A percentile compares a stretch with the other conserved stretches of the same genome.
phyloP scores from a whole-genome alignment of 495 filamentous ascomycete genomes.

The Terfezia boudieri region DNA sequence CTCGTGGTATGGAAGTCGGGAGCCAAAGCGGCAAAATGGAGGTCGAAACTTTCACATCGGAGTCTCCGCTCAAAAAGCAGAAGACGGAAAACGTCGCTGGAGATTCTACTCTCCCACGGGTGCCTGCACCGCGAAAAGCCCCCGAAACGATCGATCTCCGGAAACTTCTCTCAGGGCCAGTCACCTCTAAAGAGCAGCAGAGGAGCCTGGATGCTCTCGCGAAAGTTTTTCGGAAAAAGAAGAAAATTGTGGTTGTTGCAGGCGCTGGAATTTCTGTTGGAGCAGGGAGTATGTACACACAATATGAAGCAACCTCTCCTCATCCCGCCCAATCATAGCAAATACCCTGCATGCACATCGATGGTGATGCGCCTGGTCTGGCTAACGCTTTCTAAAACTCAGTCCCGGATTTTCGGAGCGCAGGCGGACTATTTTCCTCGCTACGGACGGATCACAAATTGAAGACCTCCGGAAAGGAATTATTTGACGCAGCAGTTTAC shows the following conservation, averaged over 20 bases:
- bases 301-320: neutral
- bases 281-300: slow-evolving; percentile 57
- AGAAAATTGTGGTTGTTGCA: slow-evolving; percentile 90
- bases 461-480: slow-evolving; percentile 79
- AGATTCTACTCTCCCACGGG: neutral
- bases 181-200: slow-evolving; percentile 26
- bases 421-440: slow-evolving; percentile 64
- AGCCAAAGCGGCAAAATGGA: neutral
- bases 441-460: slow-evolving; percentile 67
- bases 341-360: too few relatives aligned
- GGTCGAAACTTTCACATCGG: neutral
- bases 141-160: slow-evolving; percentile 6
- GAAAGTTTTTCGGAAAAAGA: slow-evolving; percentile 60
- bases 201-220: slow-evolving; percentile 43
- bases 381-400: neutral
- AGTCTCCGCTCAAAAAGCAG: neutral
- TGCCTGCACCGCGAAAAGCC: neutral
- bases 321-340: neutral
- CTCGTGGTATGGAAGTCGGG: too few relatives aligned
- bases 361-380: neutral
- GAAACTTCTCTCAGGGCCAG: slow-evolving; percentile 6
- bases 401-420: slow-evolving; percentile 95
- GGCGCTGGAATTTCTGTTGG: slow-evolving; percentile 92
- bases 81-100: neutral
- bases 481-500: slow-evolving; percentile 96